Evolutionary conservation across 768 basidiomycete species (phyloP).

Genomic region (Boletus rubropictus): DNA sequence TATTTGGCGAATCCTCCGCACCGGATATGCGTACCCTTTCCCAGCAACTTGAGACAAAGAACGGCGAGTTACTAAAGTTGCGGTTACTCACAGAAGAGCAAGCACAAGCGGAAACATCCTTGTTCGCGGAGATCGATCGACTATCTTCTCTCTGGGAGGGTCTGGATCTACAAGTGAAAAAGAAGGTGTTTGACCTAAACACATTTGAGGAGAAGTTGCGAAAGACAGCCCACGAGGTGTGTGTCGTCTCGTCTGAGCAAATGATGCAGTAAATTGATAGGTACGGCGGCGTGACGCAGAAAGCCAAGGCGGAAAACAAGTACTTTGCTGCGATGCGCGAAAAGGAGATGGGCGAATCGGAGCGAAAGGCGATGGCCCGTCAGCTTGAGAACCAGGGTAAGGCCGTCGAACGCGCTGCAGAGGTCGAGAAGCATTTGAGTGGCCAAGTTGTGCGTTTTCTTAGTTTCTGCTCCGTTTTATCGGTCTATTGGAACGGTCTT

Average conservation of each 20-base stretch:
- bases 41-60: conserved; percentile 56
- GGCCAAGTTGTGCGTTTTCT: conserved; percentile 51
- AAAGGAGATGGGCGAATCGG: conserved; percentile 75
- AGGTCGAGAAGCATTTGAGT: conserved; percentile 55
- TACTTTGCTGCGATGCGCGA: conserved; percentile 87
- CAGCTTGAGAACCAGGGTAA: conserved; percentile 54
- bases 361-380: conserved; percentile 59
- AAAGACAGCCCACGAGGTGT: conserved; percentile 64
- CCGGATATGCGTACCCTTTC: conserved; percentile 49
- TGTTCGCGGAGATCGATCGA: conserved; percentile 82
- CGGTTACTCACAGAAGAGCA: conserved; percentile 61
- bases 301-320: conserved; percentile 95
- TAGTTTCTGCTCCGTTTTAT: background rate
- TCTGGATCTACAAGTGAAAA: conserved; percentile 73
- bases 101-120: conserved; percentile 59
- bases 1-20: conserved; percentile 54
- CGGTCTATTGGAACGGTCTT: background rate
- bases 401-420: conserved; percentile 59
- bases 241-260: conserved; percentile 17
- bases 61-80: conserved; percentile 59
- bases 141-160: conserved; percentile 84
- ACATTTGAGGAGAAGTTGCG: conserved; percentile 66
- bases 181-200: conserved; percentile 79
- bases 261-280: background rate
- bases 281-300: conserved; percentile 40